A percentile compares a stretch with the other conserved stretches of the same genome.
These are phyloP conservation scores for Acer yangbiense DNA, from an alignment of 345 rosid genomes.

Conservation along the genomic window DNA sequence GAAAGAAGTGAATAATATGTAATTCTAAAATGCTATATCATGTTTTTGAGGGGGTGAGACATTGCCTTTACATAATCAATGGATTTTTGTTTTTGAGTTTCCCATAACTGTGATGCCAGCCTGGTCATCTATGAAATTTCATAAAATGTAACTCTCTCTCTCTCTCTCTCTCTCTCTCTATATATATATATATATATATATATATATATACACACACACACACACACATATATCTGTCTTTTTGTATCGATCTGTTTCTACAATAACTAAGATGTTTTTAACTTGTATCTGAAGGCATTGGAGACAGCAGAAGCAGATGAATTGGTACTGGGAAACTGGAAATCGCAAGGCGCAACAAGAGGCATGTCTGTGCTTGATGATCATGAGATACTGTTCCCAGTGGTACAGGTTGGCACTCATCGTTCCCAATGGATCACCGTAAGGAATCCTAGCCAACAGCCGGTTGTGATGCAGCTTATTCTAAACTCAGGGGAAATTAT, in stretches of 20 bases:
- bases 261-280: constrained; percentile 15
- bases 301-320: constrained; percentile 50
- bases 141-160: not conserved
- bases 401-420: constrained; percentile 53
- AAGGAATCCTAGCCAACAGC: constrained; percentile 63
- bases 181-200: no score
- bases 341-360: constrained; percentile 51
- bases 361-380: constrained; percentile 60
- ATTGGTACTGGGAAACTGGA: constrained; percentile 57
- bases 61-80: not conserved
- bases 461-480: constrained; percentile 74
- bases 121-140: constrained; percentile 4
- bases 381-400: constrained; percentile 49
- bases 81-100: not conserved
- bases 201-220: no score
- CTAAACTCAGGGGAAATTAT: constrained; percentile 61
- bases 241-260: not conserved
- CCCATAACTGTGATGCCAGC: not conserved
- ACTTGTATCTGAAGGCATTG: constrained; percentile 37
- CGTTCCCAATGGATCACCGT: constrained; percentile 60
- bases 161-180: no score
- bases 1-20: not conserved
- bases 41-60: not conserved
- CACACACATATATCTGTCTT: not conserved
- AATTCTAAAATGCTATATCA: not conserved